phyloP scores from a whole-genome alignment of 352 stramenopile species.

The Pelagophyceae sp. region DNA sequence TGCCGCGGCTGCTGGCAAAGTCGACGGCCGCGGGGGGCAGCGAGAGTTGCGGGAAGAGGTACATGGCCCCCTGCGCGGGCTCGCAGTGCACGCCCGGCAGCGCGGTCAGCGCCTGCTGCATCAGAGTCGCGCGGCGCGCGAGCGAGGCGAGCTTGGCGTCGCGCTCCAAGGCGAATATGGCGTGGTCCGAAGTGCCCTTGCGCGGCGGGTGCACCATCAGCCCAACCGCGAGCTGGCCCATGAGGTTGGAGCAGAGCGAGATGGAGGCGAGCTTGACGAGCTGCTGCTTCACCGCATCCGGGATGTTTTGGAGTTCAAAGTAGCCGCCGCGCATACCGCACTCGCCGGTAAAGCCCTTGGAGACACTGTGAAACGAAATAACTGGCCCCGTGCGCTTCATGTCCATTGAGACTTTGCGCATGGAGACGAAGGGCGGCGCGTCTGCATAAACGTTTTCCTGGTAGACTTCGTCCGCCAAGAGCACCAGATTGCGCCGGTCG shows the following conservation, averaged over 20 bases:
- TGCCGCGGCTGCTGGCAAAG: slow-evolving; percentile 55
- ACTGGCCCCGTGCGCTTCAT: slow-evolving; percentile 68
- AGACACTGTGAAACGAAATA: slow-evolving; percentile 91
- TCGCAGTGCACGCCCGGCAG: slow-evolving; percentile 93
- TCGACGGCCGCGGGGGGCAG: slow-evolving; percentile 67
- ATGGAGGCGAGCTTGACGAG: slow-evolving; percentile 95
- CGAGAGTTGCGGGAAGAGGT: slow-evolving; percentile 82
- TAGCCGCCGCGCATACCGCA: slow-evolving; percentile 88
- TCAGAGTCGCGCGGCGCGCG: slow-evolving; percentile 79
- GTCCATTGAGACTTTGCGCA: slow-evolving; percentile 70
- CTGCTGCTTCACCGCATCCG: slow-evolving; percentile 67
- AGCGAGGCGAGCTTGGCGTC: slow-evolving; percentile 81
- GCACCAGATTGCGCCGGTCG: slow-evolving; percentile 78
- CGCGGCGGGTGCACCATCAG: slow-evolving; percentile 93
- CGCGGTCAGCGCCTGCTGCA: slow-evolving; percentile 83
- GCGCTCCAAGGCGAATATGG: slow-evolving; percentile 76
- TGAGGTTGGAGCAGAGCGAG: slow-evolving; percentile 89
- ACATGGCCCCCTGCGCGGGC: slow-evolving; percentile 92
- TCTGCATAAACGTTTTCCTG: slow-evolving; percentile 96
- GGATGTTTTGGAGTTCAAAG: slow-evolving; percentile 90
- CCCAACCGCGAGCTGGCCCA: slow-evolving; percentile 86
- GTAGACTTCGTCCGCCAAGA: slow-evolving; percentile 98
- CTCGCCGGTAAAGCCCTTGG: slow-evolving; percentile 94
- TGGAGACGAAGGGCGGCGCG: slow-evolving; percentile 81
- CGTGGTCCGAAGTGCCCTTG: slow-evolving; percentile 61